Conservation (phyloP, 1,139 yeast genomes). For the Blastobotrys illinoisensis region DNA sequence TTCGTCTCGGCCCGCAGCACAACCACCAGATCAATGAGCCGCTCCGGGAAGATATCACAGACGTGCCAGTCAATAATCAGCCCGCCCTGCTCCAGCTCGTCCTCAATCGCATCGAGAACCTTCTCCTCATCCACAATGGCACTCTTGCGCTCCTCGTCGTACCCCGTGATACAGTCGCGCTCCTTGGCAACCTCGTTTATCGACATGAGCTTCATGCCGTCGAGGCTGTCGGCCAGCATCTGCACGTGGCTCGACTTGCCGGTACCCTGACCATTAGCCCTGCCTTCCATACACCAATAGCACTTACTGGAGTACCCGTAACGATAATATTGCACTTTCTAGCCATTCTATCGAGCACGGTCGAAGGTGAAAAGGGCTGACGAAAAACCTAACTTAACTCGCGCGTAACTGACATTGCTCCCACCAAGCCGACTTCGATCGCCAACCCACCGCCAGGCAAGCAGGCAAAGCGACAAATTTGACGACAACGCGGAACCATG, state of each 20-base stretch:
- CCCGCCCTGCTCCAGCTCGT: conserved; percentile 78
- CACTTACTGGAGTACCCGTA: conserved; percentile 78
- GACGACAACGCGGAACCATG: background rate
- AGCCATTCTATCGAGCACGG: conserved; percentile 7
- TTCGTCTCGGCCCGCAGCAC: conserved; percentile 78
- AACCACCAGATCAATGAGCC: conserved; percentile 84
- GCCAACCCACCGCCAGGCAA: background rate
- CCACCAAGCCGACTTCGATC: background rate
- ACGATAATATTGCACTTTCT: conserved; percentile 57
- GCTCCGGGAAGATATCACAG: conserved; percentile 90
- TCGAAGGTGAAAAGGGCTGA: background rate
- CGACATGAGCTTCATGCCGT: conserved; percentile 52
- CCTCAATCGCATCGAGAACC: conserved; percentile 73
- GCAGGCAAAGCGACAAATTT: background rate
- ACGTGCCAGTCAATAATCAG: conserved; percentile 93
- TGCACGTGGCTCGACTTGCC: conserved; percentile 89
- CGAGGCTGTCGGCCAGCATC: conserved; percentile 48
- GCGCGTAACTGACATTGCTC: background rate
- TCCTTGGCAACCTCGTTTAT: conserved; percentile 82
- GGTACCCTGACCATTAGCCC: no score
- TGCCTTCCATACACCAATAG: no score
- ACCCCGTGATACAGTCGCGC: conserved; percentile 72
- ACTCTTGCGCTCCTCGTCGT: conserved; percentile 78
- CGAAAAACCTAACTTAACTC: background rate
- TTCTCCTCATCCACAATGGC: conserved; percentile 88